Evolutionary conservation across 495 filamentous ascomycete species (phyloP), one percentile per base, ranked within the genome.

Genomic region (Venustampulla echinocandica): DNA sequence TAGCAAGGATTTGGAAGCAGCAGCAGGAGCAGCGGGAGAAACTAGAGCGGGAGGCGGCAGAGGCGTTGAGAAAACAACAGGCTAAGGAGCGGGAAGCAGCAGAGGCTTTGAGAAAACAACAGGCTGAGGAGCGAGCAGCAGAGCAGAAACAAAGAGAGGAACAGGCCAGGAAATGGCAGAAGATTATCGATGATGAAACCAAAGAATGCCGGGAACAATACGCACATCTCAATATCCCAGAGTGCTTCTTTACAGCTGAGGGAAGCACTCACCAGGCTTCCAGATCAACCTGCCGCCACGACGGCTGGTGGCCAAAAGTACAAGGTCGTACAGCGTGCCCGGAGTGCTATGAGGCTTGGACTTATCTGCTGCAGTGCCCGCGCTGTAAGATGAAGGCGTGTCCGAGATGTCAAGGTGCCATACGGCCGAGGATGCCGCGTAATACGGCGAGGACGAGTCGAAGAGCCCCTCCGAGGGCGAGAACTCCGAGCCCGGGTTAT

Each of bases 351-450:
- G 55, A 44, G 18, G n/a, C 14, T 44, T 58, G 50, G 45, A 56
- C 30, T n/a, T 62, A 58, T 50, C 50, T 62, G 24, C 49, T 60
- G 23, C 36, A 62, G 40, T 62, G 60, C 47, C 60, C 60, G 3
- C 44, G 49, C 39, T 62, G 60, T 47, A 34, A 44, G 13, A 58
- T 50, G 34, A 54, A 45, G 43, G 60, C 57, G 17, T 62, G 60
- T 42, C 49, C 52, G 15, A 54, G 30, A 24, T 62, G 60, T 48
- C 57, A 60, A 45, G 46, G 17, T 27, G 25, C 5, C 21, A 46
- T 61, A 46, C 46, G 58, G 32, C 49, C 20, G 47, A 50, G 36
- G 35, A 47, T 25, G 17, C 41, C 27, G 11, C 33, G 36, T 42
- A 47, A 47, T 23, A 19, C 27, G 48, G 48, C 28, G 48, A 52